phyloP scores from a whole-genome alignment of 192 early-diverging fungal species.

The Coemansia sp. region DNA sequence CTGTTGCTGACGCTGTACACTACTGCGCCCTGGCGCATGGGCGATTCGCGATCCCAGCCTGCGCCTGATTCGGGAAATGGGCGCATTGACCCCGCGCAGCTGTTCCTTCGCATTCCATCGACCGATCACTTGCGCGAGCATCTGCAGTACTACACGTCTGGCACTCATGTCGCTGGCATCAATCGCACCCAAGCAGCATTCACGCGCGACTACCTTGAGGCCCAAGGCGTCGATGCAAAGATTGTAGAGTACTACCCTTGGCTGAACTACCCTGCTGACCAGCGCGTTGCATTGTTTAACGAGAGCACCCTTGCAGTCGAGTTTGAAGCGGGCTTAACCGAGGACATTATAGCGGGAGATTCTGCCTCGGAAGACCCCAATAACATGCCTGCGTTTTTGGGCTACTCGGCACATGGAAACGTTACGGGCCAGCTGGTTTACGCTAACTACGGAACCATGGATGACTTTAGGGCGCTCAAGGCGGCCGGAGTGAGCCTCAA shows the following conservation, averaged over 20 bases:
- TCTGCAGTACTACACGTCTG: slow-evolving; percentile 60
- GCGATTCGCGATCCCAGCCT: neutral
- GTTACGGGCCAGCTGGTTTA: slow-evolving; percentile 66
- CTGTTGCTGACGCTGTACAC: slow-evolving; percentile 11
- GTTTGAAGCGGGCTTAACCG: slow-evolving; percentile 61
- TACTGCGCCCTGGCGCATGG: slow-evolving; percentile 2
- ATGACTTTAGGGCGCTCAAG: slow-evolving; percentile 58
- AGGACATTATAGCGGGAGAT: slow-evolving; percentile 65
- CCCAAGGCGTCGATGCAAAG: slow-evolving; percentile 57
- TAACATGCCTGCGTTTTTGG: slow-evolving; percentile 64
- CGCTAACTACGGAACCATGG: slow-evolving; percentile 63
- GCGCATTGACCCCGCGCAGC: slow-evolving; percentile 26
- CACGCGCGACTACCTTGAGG: slow-evolving; percentile 55
- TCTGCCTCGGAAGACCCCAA: slow-evolving; percentile 60
- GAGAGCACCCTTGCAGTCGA: slow-evolving; percentile 32
- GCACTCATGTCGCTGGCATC: slow-evolving; percentile 59
- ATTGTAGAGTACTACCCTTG: slow-evolving; percentile 64
- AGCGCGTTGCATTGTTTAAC: slow-evolving; percentile 56
- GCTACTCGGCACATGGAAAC: slow-evolving; percentile 61
- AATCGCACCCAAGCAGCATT: slow-evolving; percentile 55
- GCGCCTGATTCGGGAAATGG: slow-evolving; percentile 1
- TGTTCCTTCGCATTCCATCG: slow-evolving; percentile 54
- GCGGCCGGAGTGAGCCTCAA: slow-evolving; percentile 43
- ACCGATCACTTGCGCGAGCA: slow-evolving; percentile 39
- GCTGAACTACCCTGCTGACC: slow-evolving; percentile 57